Conservation (phyloP, 176 grass and related monocot genomes). For the Oryza meyeriana region DNA sequence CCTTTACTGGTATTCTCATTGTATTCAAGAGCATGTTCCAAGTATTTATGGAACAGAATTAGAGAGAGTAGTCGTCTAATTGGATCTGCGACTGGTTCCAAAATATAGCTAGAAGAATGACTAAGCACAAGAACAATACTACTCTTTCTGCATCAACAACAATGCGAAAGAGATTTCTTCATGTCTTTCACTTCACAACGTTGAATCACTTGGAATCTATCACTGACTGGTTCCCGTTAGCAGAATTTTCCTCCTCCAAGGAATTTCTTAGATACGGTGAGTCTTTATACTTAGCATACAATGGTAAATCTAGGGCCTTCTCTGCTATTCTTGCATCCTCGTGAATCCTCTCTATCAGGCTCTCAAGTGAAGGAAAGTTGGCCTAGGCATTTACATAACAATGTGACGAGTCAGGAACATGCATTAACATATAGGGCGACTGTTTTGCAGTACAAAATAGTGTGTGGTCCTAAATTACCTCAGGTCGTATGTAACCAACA, state of each 20-base stretch:
- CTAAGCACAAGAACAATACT: neutral
- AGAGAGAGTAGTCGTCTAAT: no score
- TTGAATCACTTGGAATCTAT: constrained; percentile 24
- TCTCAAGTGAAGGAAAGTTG: constrained; percentile 84
- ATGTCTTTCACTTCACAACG: neutral
- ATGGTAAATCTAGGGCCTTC: constrained; percentile 68
- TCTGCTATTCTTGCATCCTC: constrained; percentile 88
- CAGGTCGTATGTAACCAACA: constrained; percentile 84
- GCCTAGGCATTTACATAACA: constrained; percentile 45
- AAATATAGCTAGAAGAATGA: neutral
- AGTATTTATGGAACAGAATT: neutral
- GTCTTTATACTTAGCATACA: constrained; percentile 66
- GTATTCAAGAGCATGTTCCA: neutral
- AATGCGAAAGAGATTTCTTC: neutral
- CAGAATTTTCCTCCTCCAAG: constrained; percentile 31
- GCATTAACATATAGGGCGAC: neutral
- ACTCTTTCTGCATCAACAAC: neutral
- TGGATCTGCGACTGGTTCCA: neutral
- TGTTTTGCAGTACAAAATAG: neutral
- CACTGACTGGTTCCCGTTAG: neutral
- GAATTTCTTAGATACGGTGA: constrained; percentile 57
- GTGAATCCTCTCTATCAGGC: constrained; percentile 89
- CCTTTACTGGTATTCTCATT: neutral
- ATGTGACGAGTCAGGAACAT: constrained; percentile 3
- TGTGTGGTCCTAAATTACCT: constrained; percentile 46